Percentiles rank a stretch among this genome's conserved stretches.
These are phyloP conservation scores for Cunninghamia lanceolata DNA, from an alignment of 75 land plant species.

Conservation along the genomic window DNA sequence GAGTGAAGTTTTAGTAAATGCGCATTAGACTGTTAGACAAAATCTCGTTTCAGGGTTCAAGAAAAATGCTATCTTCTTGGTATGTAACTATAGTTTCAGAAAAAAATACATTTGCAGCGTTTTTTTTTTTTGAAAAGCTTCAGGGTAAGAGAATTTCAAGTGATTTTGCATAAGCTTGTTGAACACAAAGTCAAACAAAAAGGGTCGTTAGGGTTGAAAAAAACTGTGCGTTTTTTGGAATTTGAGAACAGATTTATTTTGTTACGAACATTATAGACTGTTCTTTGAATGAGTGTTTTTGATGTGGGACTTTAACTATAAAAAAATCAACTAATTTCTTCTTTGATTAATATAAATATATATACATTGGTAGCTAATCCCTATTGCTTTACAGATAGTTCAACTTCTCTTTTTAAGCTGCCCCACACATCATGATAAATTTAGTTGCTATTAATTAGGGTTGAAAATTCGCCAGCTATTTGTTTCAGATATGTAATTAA, in stretches of 20 bases:
- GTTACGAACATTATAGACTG: too few relatives aligned
- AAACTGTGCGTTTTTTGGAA: too few relatives aligned
- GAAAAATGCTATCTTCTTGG: neutral
- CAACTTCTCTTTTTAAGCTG: neutral
- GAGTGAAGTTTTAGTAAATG: too few relatives aligned
- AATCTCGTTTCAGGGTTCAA: neutral
- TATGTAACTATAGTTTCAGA: too few relatives aligned
- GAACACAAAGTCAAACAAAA: neutral
- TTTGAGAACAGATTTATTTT: too few relatives aligned
- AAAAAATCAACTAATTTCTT: too few relatives aligned
- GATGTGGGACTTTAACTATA: neutral
- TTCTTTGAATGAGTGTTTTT: neutral
- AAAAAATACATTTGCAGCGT: too few relatives aligned
- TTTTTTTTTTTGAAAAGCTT: neutral
- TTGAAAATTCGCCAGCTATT: too few relatives aligned
- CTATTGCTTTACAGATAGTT: too few relatives aligned
- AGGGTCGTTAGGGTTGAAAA: neutral
- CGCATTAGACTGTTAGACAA: neutral
- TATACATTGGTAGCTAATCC: too few relatives aligned
- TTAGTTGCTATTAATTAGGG: neutral
- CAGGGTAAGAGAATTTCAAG: neutral
- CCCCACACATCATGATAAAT: neutral
- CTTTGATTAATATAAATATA: too few relatives aligned
- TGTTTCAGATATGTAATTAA: too few relatives aligned
- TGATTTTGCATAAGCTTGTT: neutral